Evolutionary conservation across 495 filamentous ascomycete species (phyloP).

Genomic region (Evernia prunastri): DNA sequence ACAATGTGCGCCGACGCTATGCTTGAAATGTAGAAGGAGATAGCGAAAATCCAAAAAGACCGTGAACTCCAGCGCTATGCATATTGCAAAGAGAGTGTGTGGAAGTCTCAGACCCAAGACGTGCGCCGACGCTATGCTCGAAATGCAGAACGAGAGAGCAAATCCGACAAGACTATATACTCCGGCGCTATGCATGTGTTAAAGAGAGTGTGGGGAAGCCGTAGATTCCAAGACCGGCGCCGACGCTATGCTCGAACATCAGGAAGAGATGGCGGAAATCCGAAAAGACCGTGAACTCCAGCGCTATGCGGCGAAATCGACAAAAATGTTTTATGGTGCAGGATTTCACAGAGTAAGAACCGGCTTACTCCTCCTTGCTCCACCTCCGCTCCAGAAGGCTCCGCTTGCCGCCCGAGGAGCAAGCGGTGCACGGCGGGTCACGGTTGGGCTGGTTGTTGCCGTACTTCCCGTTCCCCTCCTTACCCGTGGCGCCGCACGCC

Average conservation of each 20-base stretch:
- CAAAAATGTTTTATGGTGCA: not conserved
- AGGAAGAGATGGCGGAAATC: not conserved
- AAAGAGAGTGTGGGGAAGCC: too few relatives aligned
- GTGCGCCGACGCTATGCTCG: too few relatives aligned
- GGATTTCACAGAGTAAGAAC: not conserved
- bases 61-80: not conserved
- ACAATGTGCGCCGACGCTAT: not conserved
- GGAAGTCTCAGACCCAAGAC: too few relatives aligned
- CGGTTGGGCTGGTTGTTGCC: conserved; percentile 5
- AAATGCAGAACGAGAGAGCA: too few relatives aligned
- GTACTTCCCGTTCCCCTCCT: conserved; percentile 9
- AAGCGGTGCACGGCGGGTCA: conserved; percentile 9
- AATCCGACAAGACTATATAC: too few relatives aligned
- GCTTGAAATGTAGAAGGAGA: not conserved
- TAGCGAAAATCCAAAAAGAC: not conserved
- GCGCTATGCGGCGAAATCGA: not conserved
- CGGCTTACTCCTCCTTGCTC: conserved; percentile 5
- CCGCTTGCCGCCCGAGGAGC: conserved; percentile 1
- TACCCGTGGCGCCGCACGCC: conserved; percentile 12
- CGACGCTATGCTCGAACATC: not conserved
- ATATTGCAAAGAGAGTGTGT: too few relatives aligned
- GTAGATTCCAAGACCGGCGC: not conserved
- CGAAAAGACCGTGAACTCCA: not conserved
- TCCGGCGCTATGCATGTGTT: too few relatives aligned
- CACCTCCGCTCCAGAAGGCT: conserved; percentile 2